Evolutionary conservation across 139 green algal genomes (phyloP), one percentile per base, ranked within the genome.

Genomic region (Chlorella sp.): DNA sequence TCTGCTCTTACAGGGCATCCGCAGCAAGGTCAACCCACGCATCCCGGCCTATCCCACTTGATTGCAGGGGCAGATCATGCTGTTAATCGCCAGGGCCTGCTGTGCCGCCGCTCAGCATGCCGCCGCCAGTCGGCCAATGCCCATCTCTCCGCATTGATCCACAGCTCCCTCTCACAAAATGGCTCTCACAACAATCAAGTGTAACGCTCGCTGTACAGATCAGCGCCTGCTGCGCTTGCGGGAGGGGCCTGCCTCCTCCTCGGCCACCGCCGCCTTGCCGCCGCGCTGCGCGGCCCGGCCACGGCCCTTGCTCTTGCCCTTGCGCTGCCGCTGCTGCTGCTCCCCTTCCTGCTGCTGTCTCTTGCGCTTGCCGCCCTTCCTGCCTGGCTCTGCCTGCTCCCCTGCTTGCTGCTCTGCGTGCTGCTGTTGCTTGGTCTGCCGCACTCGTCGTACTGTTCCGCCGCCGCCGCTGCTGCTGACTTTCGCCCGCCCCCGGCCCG

Each of bases 141-240:
- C n/a, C n/a, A n/a, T n/a, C n/a, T n/a, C n/a, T n/a, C n/a, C n/a
- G n/a, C n/a, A n/a, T n/a, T n/a, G n/a, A n/a, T n/a, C n/a, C n/a
- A n/a, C n/a, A n/a, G n/a, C n/a, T n/a, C n/a, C n/a, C n/a, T n/a
- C n/a, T n/a, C n/a, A n/a, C n/a, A n/a, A n/a, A n/a, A n/a, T n/a
- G n/a, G n/a, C n/a, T 43, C 22, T 24, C 46, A 46, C 65, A 48
- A 9, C 2, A 20, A 68, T 11, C 8, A 8, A 54, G 11, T 11
- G 11, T 19, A 54, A 54, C 11, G 46, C 46, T 54, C 46, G 46
- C 46, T 60, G 2, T 60, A 20, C 51, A 26, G 2, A 60, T 74
- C 40, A 83, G 3, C 77, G 77, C 77, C 60, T 44, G 22, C 60
- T 32, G n/a, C 60, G 58, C 60, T 73, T 73, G 38, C 60, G 58